These are phyloP conservation scores for Hymenoscyphus fructigenus DNA, from an alignment of 2,329 filamentous ascomycete species.

Conservation along the genomic window DNA sequence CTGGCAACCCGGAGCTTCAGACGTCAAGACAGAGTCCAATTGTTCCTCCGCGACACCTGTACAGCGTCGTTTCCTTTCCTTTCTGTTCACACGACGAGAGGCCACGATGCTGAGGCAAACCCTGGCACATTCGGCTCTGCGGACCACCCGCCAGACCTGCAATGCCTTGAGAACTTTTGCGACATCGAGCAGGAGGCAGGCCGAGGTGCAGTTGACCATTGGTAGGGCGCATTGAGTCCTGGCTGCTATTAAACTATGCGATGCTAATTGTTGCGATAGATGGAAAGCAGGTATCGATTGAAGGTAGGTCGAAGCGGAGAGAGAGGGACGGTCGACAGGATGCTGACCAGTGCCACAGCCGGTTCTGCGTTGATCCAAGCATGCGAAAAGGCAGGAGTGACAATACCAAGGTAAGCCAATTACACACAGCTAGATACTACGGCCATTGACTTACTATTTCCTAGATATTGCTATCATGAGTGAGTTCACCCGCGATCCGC, in stretches of 20 bases:
- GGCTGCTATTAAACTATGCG: conserved; percentile 7
- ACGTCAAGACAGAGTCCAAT: conserved; percentile 26
- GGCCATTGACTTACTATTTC: neutral
- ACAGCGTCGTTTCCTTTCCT: conserved; percentile 34
- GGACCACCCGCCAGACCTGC: conserved; percentile 58
- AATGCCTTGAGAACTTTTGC: conserved; percentile 75
- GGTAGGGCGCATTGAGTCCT: conserved; percentile 55
- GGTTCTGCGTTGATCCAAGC: conserved; percentile 97
- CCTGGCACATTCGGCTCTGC: conserved; percentile 67
- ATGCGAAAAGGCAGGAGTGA: conserved; percentile 94
- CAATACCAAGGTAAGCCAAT: conserved; percentile 71
- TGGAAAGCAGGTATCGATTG: conserved; percentile 97
- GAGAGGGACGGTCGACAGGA: conserved; percentile 22
- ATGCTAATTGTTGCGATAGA: conserved; percentile 53
- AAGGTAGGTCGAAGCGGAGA: conserved; percentile 60
- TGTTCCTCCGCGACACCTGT: conserved; percentile 21
- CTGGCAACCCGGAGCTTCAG: conserved; percentile 12
- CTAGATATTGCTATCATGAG: conserved; percentile 98
- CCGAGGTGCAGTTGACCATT: conserved; percentile 96
- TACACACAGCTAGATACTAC: neutral
- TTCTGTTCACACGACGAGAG: conserved; percentile 52
- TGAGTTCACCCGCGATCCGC: conserved; percentile 48
- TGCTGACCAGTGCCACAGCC: conserved; percentile 58
- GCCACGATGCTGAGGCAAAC: conserved; percentile 68
- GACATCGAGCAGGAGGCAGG: conserved; percentile 73